These are phyloP conservation scores for Fusarium sp. DNA, from an alignment of 2,329 filamentous ascomycete genomes.

Conservation along the genomic window DNA sequence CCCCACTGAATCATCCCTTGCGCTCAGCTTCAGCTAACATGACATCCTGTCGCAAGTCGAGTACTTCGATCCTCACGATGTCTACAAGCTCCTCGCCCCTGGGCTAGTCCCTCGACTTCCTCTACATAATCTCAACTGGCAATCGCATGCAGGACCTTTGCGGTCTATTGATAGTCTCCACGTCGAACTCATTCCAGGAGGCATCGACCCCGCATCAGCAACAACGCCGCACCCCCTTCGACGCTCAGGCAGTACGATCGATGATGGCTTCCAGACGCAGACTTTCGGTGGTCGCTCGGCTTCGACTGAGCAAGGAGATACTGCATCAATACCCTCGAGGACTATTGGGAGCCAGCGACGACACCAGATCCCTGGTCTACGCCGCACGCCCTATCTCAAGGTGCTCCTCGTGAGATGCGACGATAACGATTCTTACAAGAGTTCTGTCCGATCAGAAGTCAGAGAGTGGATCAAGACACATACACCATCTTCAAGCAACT, in stretches of 20 bases:
- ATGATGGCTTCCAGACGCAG: conserved; percentile 74
- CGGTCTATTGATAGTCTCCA: conserved; percentile 95
- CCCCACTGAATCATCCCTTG: not conserved
- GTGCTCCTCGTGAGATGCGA: conserved; percentile 91
- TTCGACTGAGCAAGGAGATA: conserved; percentile 55
- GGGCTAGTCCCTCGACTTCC: conserved; percentile 84
- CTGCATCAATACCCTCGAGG: conserved; percentile 48
- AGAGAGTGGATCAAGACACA: conserved; percentile 92
- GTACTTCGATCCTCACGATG: conserved; percentile 92
- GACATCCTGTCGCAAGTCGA: conserved; percentile 72
- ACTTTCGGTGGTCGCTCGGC: conserved; percentile 57
- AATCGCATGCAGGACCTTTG: conserved; percentile 89
- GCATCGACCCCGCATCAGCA: conserved; percentile 58
- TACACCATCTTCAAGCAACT: conserved; percentile 69
- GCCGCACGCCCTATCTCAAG: conserved; percentile 94
- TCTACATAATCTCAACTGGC: conserved; percentile 94
- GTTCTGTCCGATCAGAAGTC: conserved; percentile 79
- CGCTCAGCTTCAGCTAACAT: conserved; percentile 31
- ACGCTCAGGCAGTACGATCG: conserved; percentile 53
- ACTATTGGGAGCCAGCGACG: conserved; percentile 66
- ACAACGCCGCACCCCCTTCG: conserved; percentile 47
- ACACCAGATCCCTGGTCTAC: conserved; percentile 94
- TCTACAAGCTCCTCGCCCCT: conserved; percentile 85
- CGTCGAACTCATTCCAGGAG: conserved; percentile 82
- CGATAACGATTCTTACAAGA: conserved; percentile 94